These are phyloP conservation scores for Venturia carpophila DNA, from an alignment of 2,329 filamentous ascomycete genomes.

Conservation along the genomic window DNA sequence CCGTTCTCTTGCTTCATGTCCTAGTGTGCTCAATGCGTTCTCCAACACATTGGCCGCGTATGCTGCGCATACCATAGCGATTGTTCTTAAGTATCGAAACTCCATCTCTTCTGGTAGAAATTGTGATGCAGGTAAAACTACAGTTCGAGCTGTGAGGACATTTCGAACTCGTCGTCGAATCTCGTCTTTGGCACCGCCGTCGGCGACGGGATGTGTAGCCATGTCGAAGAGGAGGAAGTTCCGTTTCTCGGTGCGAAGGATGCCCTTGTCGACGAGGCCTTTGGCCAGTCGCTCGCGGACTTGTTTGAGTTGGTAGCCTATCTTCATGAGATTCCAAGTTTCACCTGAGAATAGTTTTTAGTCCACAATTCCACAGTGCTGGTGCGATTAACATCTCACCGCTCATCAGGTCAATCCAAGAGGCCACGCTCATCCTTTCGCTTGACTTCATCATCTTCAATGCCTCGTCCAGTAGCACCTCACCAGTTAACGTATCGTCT, in stretches of 20 bases:
- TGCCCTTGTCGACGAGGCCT: conserved; percentile 96
- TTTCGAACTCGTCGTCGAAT: conserved; percentile 87
- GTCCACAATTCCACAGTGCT: conserved; percentile 17
- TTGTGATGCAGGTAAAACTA: conserved; percentile 76
- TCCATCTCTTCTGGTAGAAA: conserved; percentile 93
- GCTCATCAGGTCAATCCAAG: conserved; percentile 98
- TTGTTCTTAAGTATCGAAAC: conserved; percentile 84
- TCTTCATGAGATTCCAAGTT: conserved; percentile 99
- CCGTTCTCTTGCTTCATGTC: conserved; percentile 87
- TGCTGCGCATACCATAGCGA: conserved; percentile 94
- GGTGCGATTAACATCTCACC: conserved; percentile 48
- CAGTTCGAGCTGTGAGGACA: conserved; percentile 85
- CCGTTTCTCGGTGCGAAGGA: conserved; percentile 95
- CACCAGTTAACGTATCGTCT: conserved; percentile 91
- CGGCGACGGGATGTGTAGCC: conserved; percentile 95
- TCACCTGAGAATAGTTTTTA: conserved; percentile 56
- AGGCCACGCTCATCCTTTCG: conserved; percentile 99
- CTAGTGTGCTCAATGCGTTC: conserved; percentile 89
- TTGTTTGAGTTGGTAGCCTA: conserved; percentile 98
- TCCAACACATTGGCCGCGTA: conserved; percentile 97
- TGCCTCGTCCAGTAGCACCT: conserved; percentile 93
- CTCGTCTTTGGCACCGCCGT: conserved; percentile 95
- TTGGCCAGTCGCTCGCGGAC: conserved; percentile 96
- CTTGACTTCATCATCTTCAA: conserved; percentile 99
- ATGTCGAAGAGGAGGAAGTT: conserved; percentile 99